phyloP scores from a whole-genome alignment of 306 rosid genomes.

The Argentina anserina region DNA sequence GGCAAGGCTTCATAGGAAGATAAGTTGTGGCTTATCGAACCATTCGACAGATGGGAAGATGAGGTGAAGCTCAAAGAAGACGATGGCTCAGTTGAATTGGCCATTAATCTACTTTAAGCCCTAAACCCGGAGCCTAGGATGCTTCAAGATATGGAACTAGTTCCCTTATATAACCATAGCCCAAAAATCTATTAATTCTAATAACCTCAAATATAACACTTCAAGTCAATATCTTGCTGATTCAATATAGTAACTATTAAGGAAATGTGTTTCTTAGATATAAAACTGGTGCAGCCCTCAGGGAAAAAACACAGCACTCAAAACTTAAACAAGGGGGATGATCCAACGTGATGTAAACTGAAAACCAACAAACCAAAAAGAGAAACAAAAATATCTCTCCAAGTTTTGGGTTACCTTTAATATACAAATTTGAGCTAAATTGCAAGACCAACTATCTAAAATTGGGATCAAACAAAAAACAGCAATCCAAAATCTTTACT shows the following conservation, averaged over 20 bases:
- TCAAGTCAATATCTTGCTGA: not conserved
- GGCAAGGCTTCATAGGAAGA: constrained; percentile 45
- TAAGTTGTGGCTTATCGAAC: constrained; percentile 50
- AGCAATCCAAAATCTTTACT: not conserved
- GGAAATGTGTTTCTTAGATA: not conserved
- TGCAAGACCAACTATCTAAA: constrained; percentile 5
- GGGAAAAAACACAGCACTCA: not conserved
- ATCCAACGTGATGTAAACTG: not conserved
- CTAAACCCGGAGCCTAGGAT: constrained; percentile 2
- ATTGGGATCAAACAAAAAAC: not conserved
- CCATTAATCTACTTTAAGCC: constrained; percentile 38
- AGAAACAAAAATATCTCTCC: not conserved
- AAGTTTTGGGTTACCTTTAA: not conserved
- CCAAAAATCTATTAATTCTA: not conserved
- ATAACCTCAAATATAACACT: not conserved
- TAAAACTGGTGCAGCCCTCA: not conserved
- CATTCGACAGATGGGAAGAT: constrained; percentile 70
- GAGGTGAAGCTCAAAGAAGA: constrained; percentile 88
- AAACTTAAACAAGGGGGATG: not conserved
- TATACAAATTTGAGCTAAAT: not conserved
- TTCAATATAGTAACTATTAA: not conserved
- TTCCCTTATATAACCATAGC: not conserved
- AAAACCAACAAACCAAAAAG: not conserved
- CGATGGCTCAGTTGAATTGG: constrained; percentile 67
- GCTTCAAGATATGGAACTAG: not conserved